Evolutionary conservation across 2,329 filamentous ascomycete species (phyloP).

Genomic region (Talaromyces pinophilus): DNA sequence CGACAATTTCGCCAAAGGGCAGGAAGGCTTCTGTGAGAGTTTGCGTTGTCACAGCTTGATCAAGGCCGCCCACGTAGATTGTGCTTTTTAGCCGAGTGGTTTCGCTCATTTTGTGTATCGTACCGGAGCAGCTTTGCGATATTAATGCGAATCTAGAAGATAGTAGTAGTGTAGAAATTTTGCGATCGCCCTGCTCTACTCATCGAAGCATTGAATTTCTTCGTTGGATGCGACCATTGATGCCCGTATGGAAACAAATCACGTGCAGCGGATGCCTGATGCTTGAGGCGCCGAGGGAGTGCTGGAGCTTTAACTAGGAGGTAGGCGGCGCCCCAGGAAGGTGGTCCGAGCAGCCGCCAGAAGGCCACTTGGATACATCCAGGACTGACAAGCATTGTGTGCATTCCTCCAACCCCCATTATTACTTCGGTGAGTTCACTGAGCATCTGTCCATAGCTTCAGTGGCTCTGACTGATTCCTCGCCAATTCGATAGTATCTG

Average conservation of each 20-base stretch:
- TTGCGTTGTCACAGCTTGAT: conserved; percentile 71
- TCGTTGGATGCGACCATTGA: not conserved
- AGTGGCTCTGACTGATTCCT: not conserved
- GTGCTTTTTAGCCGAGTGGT: conserved; percentile 82
- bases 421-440: not conserved
- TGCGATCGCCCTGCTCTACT: not conserved
- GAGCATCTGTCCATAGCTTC: not conserved
- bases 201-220: not conserved
- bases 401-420: not conserved
- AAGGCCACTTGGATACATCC: conserved; percentile 44
- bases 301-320: conserved; percentile 2
- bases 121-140: not conserved
- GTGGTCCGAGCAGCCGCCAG: conserved; percentile 21
- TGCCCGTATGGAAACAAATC: conserved; percentile 14
- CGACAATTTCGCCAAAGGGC: conserved; percentile 92
- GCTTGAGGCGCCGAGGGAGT: conserved; percentile 14
- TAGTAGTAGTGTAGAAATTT: too few species aligned
- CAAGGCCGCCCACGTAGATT: conserved; percentile 86
- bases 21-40: conserved; percentile 89
- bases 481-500: conserved; percentile 3
- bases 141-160: not conserved
- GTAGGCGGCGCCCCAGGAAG: not conserved
- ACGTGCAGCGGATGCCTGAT: conserved; percentile 18
- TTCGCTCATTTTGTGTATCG: conserved; percentile 63
- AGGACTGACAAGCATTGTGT: conserved; percentile 9